A percentile compares a stretch with the other conserved stretches of the same genome.
Evolutionary conservation across 2,329 filamentous ascomycete species (phyloP).

Genomic region (Hypoxylon sp.): DNA sequence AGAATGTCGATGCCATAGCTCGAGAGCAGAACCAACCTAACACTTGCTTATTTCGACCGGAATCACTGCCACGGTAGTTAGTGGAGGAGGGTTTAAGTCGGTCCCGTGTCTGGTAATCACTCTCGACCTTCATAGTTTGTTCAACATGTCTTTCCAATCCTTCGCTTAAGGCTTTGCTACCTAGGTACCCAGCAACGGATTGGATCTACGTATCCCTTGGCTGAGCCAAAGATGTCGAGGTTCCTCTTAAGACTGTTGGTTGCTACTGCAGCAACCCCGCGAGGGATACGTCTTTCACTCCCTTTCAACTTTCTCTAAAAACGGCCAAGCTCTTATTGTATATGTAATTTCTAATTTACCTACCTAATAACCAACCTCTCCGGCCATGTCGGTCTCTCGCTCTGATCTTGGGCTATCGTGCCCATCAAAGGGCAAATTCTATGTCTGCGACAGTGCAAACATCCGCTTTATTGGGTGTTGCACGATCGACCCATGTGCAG

Average conservation of each 20-base stretch:
- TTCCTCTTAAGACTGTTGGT: slow-evolving; percentile 30
- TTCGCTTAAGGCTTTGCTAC: slow-evolving; percentile 16
- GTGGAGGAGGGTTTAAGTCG: slow-evolving; percentile 20
- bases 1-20: slow-evolving; percentile 23
- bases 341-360: slow-evolving; percentile 13
- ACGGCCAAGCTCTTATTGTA: slow-evolving; percentile 12
- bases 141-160: slow-evolving; percentile 42
- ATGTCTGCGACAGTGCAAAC: slow-evolving; percentile 52
- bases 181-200: slow-evolving; percentile 5
- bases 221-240: slow-evolving; percentile 21
- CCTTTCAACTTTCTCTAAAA: slow-evolving; percentile 19
- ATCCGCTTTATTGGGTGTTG: slow-evolving; percentile 60
- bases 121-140: slow-evolving; percentile 26
- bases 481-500: slow-evolving; percentile 55
- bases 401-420: slow-evolving; percentile 52
- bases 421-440: slow-evolving; percentile 48
- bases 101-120: slow-evolving; percentile 24
- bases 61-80: slow-evolving; percentile 32
- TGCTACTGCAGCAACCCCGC: slow-evolving; percentile 20
- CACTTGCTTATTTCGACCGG: slow-evolving; percentile 33
- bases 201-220: slow-evolving; percentile 32
- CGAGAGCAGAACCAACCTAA: slow-evolving; percentile 17
- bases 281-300: slow-evolving; percentile 24
- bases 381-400: slow-evolving; percentile 36
- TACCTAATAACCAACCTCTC: slow-evolving; percentile 19